Base-by-base conservation (phyloP, 2,329 filamentous ascomycete genomes). In the Trichoderma citrinoviride region DNA sequence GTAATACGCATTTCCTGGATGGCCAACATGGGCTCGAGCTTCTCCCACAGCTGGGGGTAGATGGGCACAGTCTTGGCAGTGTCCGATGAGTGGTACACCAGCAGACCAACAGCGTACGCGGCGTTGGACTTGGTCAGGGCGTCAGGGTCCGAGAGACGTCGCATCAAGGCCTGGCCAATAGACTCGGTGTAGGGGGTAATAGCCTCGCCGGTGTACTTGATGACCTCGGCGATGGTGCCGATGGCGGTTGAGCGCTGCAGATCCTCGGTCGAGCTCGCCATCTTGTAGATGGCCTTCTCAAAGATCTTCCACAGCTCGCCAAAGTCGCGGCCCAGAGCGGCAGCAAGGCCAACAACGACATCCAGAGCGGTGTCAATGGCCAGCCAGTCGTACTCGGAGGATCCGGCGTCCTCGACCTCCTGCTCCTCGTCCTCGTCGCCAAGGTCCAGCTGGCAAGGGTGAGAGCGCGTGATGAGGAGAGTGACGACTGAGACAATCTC, bases 371-470 rank as follows among this genome's bases (percentile, higher is more conserved):
- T 97, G 80, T 99, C 95, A 62, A 98, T 90, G 58, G 97, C 90
- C 19, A 97, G 86, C 95, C 95, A 98, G 81, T 98, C 95, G 73
- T 96, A 97, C 80, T 99, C 95, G 2, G 94, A 96, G 33, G 90
- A 90, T 75, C 93, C 94, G 61, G 81, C 81, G 64, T 90, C 87
- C 10, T 88, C 82, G n/a, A 88, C 87, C 40, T 62, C 58, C 64
- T 87, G 84, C 67, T 90, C 86, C 71, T 94, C 93, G 64, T 91
- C 90, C 67, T 92, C 89, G 66, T 91, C 90, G 52, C 90, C 91
- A 23, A 96, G 86, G 74, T 97, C 94, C 73, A 94, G 87, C 79
- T 99, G 95, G 82, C 92, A 97, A 64, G 91, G 89, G 80, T 99
- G 95, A 68, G 91, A 89, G 78, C 94, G 93, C 68, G 90, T 94